Evolutionary conservation across 176 grass and related monocot species (phyloP).

Genomic region (Poa annua): DNA sequence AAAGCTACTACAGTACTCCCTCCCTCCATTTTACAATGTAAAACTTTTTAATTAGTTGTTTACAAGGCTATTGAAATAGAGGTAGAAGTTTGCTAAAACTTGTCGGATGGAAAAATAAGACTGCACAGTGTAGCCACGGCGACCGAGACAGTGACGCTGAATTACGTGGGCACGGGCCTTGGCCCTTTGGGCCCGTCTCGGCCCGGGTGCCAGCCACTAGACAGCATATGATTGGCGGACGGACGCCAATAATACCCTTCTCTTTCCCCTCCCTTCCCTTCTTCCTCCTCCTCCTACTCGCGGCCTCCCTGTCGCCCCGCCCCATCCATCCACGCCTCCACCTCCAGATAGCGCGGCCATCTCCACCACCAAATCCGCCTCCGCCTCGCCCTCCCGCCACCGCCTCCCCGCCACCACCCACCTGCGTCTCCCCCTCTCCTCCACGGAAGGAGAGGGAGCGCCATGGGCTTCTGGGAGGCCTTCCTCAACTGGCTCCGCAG

Average conservation of each 20-base stretch:
- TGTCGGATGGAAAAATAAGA: no score
- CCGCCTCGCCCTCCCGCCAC: neutral
- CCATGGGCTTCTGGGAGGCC: slow-evolving; percentile 93
- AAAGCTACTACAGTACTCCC: no score
- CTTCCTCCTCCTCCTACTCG: slow-evolving; percentile 22
- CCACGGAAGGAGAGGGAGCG: neutral
- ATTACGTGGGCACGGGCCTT: neutral
- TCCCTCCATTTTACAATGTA: no score
- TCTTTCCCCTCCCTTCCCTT: neutral
- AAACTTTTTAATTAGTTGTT: no score
- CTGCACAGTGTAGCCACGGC: no score
- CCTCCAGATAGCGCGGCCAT: slow-evolving; percentile 49
- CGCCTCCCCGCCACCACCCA: neutral
- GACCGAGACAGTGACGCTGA: neutral
- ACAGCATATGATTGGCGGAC: slow-evolving; percentile 41
- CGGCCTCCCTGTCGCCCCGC: slow-evolving; percentile 37
- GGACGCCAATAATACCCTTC: slow-evolving; percentile 37
- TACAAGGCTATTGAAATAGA: no score
- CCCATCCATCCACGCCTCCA: slow-evolving; percentile 47
- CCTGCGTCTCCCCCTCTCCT: neutral
- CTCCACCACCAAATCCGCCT: slow-evolving; percentile 39
- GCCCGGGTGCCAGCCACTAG: slow-evolving; percentile 34
- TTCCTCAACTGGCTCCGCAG: slow-evolving; percentile 99
- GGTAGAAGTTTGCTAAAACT: no score
- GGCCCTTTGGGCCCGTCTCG: neutral